These are phyloP conservation scores for Tolypocladium endophyticum DNA, from an alignment of 2,329 filamentous ascomycete genomes.

Conservation along the genomic window DNA sequence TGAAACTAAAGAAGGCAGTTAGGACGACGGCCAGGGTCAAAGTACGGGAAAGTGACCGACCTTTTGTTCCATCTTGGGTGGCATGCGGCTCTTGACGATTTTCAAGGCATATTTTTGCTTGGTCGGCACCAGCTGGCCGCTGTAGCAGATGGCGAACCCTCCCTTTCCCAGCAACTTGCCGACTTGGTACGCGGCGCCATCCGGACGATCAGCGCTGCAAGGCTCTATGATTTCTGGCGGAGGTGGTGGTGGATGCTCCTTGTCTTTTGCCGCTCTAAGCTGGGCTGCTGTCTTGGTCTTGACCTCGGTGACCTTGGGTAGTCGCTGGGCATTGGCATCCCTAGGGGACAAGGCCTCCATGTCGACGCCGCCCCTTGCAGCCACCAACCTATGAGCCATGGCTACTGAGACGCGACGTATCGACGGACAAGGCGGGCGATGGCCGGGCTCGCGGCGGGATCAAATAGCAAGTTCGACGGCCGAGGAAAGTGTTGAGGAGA, in stretches of 20 bases:
- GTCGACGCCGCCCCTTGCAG: constrained; percentile 37
- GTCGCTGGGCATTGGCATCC: constrained; percentile 51
- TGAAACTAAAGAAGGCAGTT: constrained; percentile 40
- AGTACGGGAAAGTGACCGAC: constrained; percentile 28
- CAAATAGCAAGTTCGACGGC: constrained; percentile 9
- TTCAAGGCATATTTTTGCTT: constrained; percentile 66
- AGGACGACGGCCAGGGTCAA: not conserved
- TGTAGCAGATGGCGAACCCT: constrained; percentile 74
- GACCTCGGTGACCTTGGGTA: constrained; percentile 35
- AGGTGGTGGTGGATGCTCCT: constrained; percentile 57
- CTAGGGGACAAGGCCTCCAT: constrained; percentile 55
- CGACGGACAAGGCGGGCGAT: not conserved
- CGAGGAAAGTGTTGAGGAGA: not conserved
- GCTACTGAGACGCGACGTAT: constrained; percentile 1
- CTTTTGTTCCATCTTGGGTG: constrained; percentile 75
- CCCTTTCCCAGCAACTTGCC: constrained; percentile 69
- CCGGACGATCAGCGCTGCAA: constrained; percentile 55
- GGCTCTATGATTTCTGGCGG: constrained; percentile 49
- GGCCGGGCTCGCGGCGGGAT: not conserved
- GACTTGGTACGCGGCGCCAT: constrained; percentile 64
- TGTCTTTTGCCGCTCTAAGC: constrained; percentile 48
- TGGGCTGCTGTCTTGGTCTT: constrained; percentile 43
- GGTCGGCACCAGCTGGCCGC: constrained; percentile 54
- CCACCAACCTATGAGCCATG: constrained; percentile 39
- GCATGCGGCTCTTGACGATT: constrained; percentile 77